phyloP scores from a whole-genome alignment of 2,329 filamentous ascomycete species.

The Cryphonectria naterciae region DNA sequence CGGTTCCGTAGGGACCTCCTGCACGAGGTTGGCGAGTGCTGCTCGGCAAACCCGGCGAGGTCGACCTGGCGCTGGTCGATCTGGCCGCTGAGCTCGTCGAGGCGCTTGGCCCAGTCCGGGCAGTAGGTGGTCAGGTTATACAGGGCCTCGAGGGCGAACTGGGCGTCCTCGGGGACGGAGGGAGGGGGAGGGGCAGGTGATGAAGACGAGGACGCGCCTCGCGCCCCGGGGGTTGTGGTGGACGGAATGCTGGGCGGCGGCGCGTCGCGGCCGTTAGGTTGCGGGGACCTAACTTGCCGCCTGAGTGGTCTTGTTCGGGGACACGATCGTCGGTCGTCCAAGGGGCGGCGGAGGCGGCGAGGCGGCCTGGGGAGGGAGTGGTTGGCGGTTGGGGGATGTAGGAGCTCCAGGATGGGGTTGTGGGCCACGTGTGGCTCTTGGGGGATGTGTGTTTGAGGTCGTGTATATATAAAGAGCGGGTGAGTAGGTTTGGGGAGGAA shows the following conservation, averaged over 20 bases:
- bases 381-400: background rate
- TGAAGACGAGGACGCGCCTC: conserved; percentile 20
- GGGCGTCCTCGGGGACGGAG: conserved; percentile 33
- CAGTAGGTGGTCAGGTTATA: conserved; percentile 58
- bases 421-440: background rate
- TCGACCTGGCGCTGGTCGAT: conserved; percentile 65
- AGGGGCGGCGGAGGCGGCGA: conserved; percentile 2
- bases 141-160: conserved; percentile 58
- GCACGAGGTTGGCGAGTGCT: conserved; percentile 30
- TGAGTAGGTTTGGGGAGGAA: background rate
- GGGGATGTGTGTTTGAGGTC: background rate
- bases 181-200: conserved; percentile 8
- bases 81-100: conserved; percentile 64
- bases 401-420: conserved; percentile 15
- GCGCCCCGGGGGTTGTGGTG: conserved; percentile 16
- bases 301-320: conserved; percentile 5
- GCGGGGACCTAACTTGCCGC: conserved; percentile 30
- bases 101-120: conserved; percentile 62
- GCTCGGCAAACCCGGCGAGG: conserved; percentile 48
- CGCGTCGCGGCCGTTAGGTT: conserved; percentile 27
- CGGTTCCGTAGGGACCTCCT: conserved; percentile 35
- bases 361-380: background rate
- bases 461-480: background rate
- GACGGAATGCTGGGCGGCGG: conserved; percentile 29
- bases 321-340: conserved; percentile 7